Base-by-base conservation (phyloP, 2,329 filamentous ascomycete genomes). In the Exophiala calicioides region DNA sequence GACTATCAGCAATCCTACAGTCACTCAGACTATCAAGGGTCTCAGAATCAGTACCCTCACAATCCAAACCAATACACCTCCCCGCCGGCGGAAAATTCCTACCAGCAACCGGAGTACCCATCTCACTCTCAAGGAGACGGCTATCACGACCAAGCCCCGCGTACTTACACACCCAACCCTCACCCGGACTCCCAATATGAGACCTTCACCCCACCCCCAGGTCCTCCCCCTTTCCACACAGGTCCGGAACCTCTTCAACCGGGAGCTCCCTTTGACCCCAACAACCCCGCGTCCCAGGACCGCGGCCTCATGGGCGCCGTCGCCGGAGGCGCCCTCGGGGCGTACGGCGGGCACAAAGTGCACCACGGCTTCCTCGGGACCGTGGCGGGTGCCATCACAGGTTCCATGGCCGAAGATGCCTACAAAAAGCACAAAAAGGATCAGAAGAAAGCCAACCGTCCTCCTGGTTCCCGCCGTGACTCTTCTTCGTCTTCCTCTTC, bases 221-320 rank as follows among this genome's bases (percentile, higher is more conserved):
- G 40, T 40, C 19, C 29, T 9, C 31, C 34, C 20, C 19, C 34
- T 9, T 13, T 30, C 12, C 36, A 46, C 15, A 32, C 30, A 21
- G 46, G 15, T 20, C 18, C 43, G n/a, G 24, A 31, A 13, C 43
- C 40, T 30, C 30, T 18, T 6, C 31, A 47, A 21, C 33, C 42
- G 34, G 69, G 71, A 1, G 32, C 29, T 3, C 32, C 40, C 12
- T 65, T 67, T 43, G 71, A 70, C 26, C 56, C 70, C n/a, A 71
- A 69, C 27, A 70, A 71, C 16, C 68, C 61, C 3, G 48, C 44
- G 26, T 40, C 33, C 9, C 37, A 46, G n/a, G 72, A 75, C 46
- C 70, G 71, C 56, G 72, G 72, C 50, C 61, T 75, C 13, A 65
- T 68, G 40, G 72, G 72, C 29, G 72, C 72, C 12, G 52, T 74